Evolutionary conservation across 768 basidiomycete species (phyloP).

Genomic region (Tephrocybe sp.): DNA sequence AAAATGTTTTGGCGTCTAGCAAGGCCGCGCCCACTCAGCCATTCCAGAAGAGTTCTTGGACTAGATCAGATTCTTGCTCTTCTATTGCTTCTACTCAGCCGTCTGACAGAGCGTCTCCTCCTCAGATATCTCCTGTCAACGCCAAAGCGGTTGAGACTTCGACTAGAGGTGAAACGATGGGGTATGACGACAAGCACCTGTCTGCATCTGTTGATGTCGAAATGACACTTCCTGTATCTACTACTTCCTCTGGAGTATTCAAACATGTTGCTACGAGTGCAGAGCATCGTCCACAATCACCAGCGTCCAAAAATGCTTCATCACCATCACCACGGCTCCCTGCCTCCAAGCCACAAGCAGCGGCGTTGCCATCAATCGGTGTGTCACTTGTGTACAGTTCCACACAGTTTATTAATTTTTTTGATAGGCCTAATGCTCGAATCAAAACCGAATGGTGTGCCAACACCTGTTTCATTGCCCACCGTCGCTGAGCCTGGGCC

Average conservation of each 20-base stretch:
- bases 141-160: background rate
- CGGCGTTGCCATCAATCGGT: too few species aligned
- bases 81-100: constrained; percentile 52
- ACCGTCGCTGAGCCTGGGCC: too few species aligned
- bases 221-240: constrained; percentile 1
- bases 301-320: background rate
- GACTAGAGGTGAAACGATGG: background rate
- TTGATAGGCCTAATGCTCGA: too few species aligned
- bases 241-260: background rate
- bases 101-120: constrained; percentile 34
- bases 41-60: constrained; percentile 31
- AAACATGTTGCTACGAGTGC: background rate
- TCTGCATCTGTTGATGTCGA: background rate
- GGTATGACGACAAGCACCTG: background rate
- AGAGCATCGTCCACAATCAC: too few species aligned
- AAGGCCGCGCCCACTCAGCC: constrained; percentile 21
- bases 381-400: too few species aligned
- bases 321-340: too few species aligned
- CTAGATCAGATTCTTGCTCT: constrained; percentile 52
- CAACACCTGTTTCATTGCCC: too few species aligned
- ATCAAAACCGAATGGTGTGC: too few species aligned
- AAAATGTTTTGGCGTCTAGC: constrained; percentile 1
- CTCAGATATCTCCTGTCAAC: background rate
- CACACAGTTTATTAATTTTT: too few species aligned
- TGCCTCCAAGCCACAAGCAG: too few species aligned